phyloP scores from a whole-genome alignment of 2,329 filamentous ascomycete species.

The Ascochyta viciae-villosae region DNA sequence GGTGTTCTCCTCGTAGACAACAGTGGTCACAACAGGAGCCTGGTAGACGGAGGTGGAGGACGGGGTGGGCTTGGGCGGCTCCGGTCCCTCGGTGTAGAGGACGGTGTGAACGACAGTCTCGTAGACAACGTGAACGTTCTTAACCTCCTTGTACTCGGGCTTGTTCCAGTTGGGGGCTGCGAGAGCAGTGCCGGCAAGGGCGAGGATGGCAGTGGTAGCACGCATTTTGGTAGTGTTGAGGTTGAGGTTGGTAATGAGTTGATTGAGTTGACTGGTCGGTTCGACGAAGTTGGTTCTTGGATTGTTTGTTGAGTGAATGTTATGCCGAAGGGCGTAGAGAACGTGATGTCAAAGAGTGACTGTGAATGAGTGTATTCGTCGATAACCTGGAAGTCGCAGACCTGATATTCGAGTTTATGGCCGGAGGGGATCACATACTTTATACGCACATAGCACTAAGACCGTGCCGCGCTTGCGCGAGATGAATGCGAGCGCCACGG shows the following conservation, averaged over 20 bases:
- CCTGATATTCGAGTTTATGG: conserved; percentile 30
- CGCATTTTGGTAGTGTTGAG: conserved; percentile 37
- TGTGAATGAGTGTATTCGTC: conserved; percentile 32
- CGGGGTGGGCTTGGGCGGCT: conserved; percentile 13
- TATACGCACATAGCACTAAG: conserved; percentile 29
- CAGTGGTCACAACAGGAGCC: conserved; percentile 14
- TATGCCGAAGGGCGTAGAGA: conserved; percentile 42
- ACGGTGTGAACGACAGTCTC: conserved; percentile 38
- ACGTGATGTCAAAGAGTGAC: conserved; percentile 43
- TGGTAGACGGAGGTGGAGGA: conserved; percentile 8
- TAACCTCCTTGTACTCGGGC: conserved; percentile 22
- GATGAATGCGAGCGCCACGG: conserved; percentile 37
- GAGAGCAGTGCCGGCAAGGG: conserved; percentile 41
- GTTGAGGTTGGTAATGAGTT: conserved; percentile 20
- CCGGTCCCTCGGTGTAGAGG: conserved; percentile 30
- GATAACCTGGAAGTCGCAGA: conserved; percentile 47
- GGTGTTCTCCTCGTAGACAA: conserved; percentile 15
- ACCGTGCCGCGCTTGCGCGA: conserved; percentile 25
- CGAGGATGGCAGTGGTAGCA: conserved; percentile 35
- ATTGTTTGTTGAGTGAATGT: conserved; percentile 29
- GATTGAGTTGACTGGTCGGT: conserved; percentile 26
- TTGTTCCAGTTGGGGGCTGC: conserved; percentile 28
- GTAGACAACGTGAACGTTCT: conserved; percentile 34
- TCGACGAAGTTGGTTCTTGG: conserved; percentile 21
- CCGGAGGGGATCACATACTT: conserved; percentile 33